These are phyloP conservation scores for Erythrobasidium hasegawianum DNA, from an alignment of 1,284 basidiomycete species.

Conservation along the genomic window DNA sequence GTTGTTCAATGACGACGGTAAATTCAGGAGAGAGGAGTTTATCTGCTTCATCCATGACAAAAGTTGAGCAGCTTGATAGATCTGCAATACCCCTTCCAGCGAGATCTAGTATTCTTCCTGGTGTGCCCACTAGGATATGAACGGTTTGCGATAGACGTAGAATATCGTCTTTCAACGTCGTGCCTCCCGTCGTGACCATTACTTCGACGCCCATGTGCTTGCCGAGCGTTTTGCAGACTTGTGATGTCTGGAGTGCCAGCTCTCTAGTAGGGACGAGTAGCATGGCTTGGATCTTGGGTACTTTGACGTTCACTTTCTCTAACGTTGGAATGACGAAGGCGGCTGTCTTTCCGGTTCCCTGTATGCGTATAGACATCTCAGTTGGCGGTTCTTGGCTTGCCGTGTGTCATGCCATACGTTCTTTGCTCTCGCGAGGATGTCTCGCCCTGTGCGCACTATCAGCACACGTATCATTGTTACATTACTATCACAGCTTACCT, in stretches of 20 bases:
- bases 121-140: constrained; percentile 94
- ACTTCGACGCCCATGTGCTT: constrained; percentile 94
- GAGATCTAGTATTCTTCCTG: constrained; percentile 91
- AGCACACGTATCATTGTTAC: constrained; percentile 51
- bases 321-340: constrained; percentile 97
- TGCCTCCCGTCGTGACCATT: constrained; percentile 99
- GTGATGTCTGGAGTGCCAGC: constrained; percentile 89
- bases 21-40: constrained; percentile 97
- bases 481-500: background rate
- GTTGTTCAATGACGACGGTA: constrained; percentile 95
- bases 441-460: constrained; percentile 52
- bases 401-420: constrained; percentile 41
- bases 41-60: constrained; percentile 99
- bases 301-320: constrained; percentile 81
- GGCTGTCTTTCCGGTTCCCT: constrained; percentile 67
- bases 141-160: constrained; percentile 84
- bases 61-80: constrained; percentile 87
- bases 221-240: constrained; percentile 94
- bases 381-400: background rate
- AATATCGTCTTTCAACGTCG: constrained; percentile 96
- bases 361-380: background rate
- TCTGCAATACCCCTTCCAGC: constrained; percentile 92
- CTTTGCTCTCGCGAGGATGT: constrained; percentile 65
- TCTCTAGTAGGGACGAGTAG: constrained; percentile 92
- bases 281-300: constrained; percentile 89